Percentiles rank a stretch among this genome's conserved stretches.
phyloP scores from a whole-genome alignment of 2,329 filamentous ascomycete genomes.

The Fusarium circinatum region DNA sequence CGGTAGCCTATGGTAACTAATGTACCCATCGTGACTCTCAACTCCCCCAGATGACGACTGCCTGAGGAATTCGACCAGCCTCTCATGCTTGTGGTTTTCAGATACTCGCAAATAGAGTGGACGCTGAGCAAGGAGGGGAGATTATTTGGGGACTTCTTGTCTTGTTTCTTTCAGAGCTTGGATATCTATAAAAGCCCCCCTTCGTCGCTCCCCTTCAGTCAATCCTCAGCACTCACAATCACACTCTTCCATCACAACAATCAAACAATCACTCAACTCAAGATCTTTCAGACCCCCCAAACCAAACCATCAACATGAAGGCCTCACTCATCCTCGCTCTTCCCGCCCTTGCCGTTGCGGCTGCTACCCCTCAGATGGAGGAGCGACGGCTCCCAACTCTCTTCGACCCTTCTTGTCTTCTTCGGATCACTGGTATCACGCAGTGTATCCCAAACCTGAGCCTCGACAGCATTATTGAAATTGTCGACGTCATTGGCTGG shows the following conservation, averaged over 20 bases:
- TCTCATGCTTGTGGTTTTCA: too few relatives aligned
- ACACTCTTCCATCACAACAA: neutral
- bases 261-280: neutral
- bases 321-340: neutral
- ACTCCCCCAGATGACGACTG: accelerated
- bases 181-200: slow-evolving; percentile 14
- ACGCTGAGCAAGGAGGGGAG: accelerated
- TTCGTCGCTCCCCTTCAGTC: accelerated
- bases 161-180: accelerated
- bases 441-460: too few relatives aligned
- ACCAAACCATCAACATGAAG: neutral
- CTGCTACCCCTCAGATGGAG: neutral
- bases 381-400: neutral
- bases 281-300: neutral
- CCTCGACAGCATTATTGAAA: too few relatives aligned
- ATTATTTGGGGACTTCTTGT: accelerated
- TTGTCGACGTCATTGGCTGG: too few relatives aligned
- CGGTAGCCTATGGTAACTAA: accelerated
- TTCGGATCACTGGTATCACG: accelerated
- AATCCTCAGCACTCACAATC: slow-evolving; percentile 6
- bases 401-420: accelerated
- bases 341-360: neutral
- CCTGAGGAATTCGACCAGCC: accelerated
- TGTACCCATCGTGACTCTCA: neutral
- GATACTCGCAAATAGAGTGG: accelerated